A percentile compares a stretch with the other conserved stretches of the same genome.
Evolutionary conservation across 2,329 filamentous ascomycete genomes (phyloP).

Genomic region (Blastomyces parvus): DNA sequence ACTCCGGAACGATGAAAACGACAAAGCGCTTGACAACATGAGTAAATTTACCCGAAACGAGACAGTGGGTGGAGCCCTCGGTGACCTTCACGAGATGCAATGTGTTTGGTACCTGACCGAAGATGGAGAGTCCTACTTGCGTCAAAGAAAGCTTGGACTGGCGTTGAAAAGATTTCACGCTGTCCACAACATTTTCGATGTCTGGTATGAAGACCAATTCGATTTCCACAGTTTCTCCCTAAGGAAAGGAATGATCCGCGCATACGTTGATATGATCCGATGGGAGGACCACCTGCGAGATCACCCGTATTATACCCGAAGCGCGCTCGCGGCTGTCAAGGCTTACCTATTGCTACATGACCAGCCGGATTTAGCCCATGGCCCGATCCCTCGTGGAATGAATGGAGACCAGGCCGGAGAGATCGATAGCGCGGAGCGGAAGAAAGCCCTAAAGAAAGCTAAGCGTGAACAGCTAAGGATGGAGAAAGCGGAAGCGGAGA

Average conservation of each 20-base stretch:
- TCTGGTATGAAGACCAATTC: constrained; percentile 97
- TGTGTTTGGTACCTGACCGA: constrained; percentile 96
- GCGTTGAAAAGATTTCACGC: constrained; percentile 88
- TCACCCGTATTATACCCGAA: constrained; percentile 84
- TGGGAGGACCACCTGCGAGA: constrained; percentile 91
- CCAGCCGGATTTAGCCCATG: constrained; percentile 57
- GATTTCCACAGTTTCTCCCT: constrained; percentile 97
- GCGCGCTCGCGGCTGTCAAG: constrained; percentile 69
- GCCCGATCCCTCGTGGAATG: constrained; percentile 47
- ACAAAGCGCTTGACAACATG: constrained; percentile 76
- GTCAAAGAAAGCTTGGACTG: constrained; percentile 70
- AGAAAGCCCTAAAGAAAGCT: constrained; percentile 84
- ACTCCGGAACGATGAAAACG: constrained; percentile 82
- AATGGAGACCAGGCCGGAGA: constrained; percentile 44
- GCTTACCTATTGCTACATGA: constrained; percentile 74
- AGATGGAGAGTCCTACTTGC: constrained; percentile 79
- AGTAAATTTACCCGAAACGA: constrained; percentile 91
- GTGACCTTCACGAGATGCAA: constrained; percentile 95
- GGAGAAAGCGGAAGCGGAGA: constrained; percentile 71
- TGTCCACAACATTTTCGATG: constrained; percentile 85
- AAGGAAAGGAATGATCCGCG: constrained; percentile 89
- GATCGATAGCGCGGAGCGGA: constrained; percentile 55
- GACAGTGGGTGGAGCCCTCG: constrained; percentile 73
- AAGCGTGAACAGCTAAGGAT: constrained; percentile 67
- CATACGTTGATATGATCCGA: constrained; percentile 90